Evolutionary conservation across 2,329 filamentous ascomycete species (phyloP).

Genomic region (Cytospora leucostoma): DNA sequence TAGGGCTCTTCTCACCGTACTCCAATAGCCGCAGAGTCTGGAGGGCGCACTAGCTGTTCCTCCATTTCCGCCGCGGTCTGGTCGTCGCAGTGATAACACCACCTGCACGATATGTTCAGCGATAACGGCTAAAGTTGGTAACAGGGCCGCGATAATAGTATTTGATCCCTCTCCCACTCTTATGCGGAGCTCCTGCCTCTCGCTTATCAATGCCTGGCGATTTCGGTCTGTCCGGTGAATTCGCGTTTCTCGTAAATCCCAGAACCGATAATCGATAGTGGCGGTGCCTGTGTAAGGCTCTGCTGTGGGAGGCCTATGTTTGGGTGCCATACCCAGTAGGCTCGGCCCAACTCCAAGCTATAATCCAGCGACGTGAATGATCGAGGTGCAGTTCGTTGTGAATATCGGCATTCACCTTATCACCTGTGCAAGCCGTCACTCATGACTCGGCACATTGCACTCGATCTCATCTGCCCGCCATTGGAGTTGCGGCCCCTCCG

Average conservation of each 20-base stretch:
- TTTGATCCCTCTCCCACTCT: background rate
- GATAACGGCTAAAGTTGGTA: background rate
- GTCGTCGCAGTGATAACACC: background rate
- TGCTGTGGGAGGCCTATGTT: background rate
- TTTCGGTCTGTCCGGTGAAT: background rate
- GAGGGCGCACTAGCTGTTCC: background rate
- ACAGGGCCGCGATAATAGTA: background rate
- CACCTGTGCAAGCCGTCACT: background rate
- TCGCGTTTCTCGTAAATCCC: background rate
- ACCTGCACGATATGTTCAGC: background rate
- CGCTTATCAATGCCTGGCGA: background rate
- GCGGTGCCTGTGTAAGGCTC: background rate
- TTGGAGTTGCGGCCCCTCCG: conserved; percentile 23
- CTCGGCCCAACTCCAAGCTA: no score
- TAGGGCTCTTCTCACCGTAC: background rate
- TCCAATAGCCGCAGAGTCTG: background rate
- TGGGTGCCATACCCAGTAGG: background rate
- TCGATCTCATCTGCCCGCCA: conserved; percentile 12
- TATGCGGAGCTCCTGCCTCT: background rate
- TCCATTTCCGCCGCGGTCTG: background rate
- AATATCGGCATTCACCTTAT: background rate
- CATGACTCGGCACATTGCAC: background rate
- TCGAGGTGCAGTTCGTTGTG: background rate
- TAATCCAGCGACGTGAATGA: background rate
- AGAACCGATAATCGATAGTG: background rate